Evolutionary conservation across 352 stramenopile species (phyloP).

Genomic region (Pythium graminicola): DNA sequence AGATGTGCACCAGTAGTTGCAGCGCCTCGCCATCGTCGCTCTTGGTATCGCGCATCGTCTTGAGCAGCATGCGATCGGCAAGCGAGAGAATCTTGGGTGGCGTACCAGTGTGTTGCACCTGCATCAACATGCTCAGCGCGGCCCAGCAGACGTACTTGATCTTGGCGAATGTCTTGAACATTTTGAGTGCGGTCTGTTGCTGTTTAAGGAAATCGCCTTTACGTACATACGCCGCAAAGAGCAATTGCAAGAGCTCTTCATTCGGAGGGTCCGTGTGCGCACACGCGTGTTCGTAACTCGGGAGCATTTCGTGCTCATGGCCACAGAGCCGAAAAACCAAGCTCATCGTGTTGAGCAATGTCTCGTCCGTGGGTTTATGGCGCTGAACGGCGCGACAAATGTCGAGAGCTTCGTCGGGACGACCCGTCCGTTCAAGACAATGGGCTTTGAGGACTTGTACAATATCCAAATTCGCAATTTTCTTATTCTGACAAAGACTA

Average conservation of each 20-base stretch:
- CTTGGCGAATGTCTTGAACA: constrained; percentile 73
- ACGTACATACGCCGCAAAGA: constrained; percentile 66
- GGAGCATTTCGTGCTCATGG: constrained; percentile 72
- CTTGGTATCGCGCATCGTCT: constrained; percentile 52
- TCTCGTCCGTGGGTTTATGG: constrained; percentile 68
- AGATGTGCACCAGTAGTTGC: constrained; percentile 61
- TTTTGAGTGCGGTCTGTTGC: constrained; percentile 82
- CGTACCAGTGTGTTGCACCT: constrained; percentile 60
- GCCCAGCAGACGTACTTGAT: constrained; percentile 81
- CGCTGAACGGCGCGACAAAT: constrained; percentile 63
- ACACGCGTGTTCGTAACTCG: constrained; percentile 67
- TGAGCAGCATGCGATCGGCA: constrained; percentile 76
- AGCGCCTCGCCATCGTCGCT: constrained; percentile 62
- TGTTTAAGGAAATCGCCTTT: constrained; percentile 74
- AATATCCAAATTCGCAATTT: constrained; percentile 66
- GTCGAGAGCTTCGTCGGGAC: constrained; percentile 56
- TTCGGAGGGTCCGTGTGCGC: constrained; percentile 34
- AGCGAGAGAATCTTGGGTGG: constrained; percentile 69
- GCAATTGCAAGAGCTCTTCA: constrained; percentile 63
- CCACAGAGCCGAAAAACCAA: constrained; percentile 73
- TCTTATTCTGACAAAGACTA: constrained; percentile 78
- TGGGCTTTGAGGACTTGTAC: constrained; percentile 82
- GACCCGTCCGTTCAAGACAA: constrained; percentile 72
- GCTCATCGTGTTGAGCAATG: constrained; percentile 78
- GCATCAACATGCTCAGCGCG: constrained; percentile 74